A percentile compares a stretch with the other conserved stretches of the same genome.
phyloP scores from a whole-genome alignment of 192 early-diverging fungal species.

The Linnemannia elongata region DNA sequence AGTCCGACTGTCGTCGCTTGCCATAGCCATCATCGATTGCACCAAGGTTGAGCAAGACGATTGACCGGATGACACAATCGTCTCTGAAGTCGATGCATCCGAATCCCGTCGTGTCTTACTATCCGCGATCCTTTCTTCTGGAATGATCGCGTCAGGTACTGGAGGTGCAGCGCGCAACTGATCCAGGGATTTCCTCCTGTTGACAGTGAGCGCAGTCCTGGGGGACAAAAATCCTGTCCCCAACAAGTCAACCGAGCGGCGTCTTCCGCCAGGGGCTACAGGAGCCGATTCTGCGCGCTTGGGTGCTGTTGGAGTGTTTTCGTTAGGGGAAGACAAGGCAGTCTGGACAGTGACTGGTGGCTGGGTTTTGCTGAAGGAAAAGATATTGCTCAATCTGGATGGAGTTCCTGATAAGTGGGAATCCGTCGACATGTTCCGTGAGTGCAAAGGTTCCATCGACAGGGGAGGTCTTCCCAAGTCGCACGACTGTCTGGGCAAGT shows the following conservation, averaged over 20 bases:
- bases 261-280: neutral
- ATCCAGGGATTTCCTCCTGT: constrained; percentile 29
- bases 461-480: constrained; percentile 26
- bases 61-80: constrained; percentile 24
- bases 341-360: neutral
- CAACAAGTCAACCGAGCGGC: constrained; percentile 6
- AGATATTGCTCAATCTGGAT: neutral
- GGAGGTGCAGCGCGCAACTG: neutral
- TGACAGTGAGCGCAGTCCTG: neutral
- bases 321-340: neutral
- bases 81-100: constrained; percentile 42
- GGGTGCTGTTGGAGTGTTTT: neutral
- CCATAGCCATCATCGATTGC: constrained; percentile 12
- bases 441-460: constrained; percentile 12
- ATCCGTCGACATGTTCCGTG: neutral
- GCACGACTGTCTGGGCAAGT: constrained; percentile 35
- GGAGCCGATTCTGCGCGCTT: neutral
- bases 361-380: neutral
- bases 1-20: constrained; percentile 1
- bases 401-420: neutral
- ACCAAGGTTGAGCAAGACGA: constrained; percentile 40
- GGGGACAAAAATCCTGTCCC: constrained; percentile 10
- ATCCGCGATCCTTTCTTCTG: neutral
- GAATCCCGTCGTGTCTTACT: constrained; percentile 33
- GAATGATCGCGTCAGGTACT: neutral